Evolutionary conservation across 176 grass and related monocot species (phyloP).

Genomic region (Rhynchospora tenuis): DNA sequence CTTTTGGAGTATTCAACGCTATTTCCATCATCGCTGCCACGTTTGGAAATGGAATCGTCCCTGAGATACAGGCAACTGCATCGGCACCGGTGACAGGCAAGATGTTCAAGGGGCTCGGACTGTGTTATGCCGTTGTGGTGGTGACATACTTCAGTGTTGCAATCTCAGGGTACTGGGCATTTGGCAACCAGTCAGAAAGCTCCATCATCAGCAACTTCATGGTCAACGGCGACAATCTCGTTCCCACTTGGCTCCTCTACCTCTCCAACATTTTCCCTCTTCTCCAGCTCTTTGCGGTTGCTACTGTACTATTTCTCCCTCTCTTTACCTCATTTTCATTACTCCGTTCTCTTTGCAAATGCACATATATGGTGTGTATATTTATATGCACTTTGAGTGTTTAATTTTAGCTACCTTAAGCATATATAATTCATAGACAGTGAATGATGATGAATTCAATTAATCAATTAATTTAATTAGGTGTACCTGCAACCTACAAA

Average conservation of each 20-base stretch:
- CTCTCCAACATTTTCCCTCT: slow-evolving; percentile 65
- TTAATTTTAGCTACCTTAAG: background rate
- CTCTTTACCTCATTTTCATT: background rate
- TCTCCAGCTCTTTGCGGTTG: slow-evolving; percentile 56
- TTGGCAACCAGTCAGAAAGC: slow-evolving; percentile 54
- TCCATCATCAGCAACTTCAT: slow-evolving; percentile 61
- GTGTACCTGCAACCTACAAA: slow-evolving; percentile 82
- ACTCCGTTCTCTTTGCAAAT: background rate
- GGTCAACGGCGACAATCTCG: slow-evolving; percentile 31
- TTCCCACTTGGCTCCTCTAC: slow-evolving; percentile 49
- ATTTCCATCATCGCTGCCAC: slow-evolving; percentile 75
- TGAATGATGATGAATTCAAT: background rate
- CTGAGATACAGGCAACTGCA: slow-evolving; percentile 57
- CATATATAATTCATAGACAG: background rate
- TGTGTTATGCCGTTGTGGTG: slow-evolving; percentile 62
- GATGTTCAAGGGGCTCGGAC: slow-evolving; percentile 77
- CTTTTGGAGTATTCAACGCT: slow-evolving; percentile 64
- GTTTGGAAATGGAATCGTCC: slow-evolving; percentile 70
- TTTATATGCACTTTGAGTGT: background rate
- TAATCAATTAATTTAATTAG: slow-evolving; percentile 9
- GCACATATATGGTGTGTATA: no score
- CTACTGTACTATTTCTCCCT: slow-evolving; percentile 27
- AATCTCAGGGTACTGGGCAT: slow-evolving; percentile 82
- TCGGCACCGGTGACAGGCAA: slow-evolving; percentile 55
- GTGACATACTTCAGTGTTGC: slow-evolving; percentile 79